A percentile compares a stretch with the other conserved stretches of the same genome.
phyloP scores from a whole-genome alignment of 164 flowering plant genomes.

The Paratinospora sagittata region DNA sequence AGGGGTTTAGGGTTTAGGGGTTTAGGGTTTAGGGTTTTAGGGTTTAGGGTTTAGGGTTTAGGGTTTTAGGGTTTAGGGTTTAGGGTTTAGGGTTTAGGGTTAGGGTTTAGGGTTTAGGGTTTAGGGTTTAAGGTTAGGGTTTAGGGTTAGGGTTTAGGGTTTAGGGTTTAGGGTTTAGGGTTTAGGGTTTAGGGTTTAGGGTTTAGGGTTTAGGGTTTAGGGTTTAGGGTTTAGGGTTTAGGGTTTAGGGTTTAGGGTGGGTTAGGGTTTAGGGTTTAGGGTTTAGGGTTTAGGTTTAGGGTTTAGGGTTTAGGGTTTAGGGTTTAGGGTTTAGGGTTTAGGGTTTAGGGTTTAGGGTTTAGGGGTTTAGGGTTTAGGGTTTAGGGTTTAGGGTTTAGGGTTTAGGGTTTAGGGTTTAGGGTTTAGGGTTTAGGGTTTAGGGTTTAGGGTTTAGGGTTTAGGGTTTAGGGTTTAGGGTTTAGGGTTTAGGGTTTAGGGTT shows the following conservation, averaged over 20 bases:
- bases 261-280: constrained; percentile 13
- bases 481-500: constrained; percentile 12
- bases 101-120: too few relatives aligned
- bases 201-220: too few relatives aligned
- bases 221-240: constrained; percentile 10
- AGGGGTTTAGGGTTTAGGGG: too few relatives aligned
- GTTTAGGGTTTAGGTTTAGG: constrained; percentile 17
- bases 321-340: constrained; percentile 14
- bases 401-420: neutral
- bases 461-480: constrained; percentile 16
- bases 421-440: constrained; percentile 1
- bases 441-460: neutral
- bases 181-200: too few relatives aligned
- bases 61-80: too few relatives aligned
- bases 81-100: too few relatives aligned
- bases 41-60: too few relatives aligned
- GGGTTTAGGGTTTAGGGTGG: constrained; percentile 7
- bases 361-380: constrained; percentile 2
- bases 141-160: too few relatives aligned
- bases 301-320: constrained; percentile 17
- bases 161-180: too few relatives aligned
- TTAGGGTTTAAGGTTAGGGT: too few relatives aligned
- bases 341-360: constrained; percentile 18
- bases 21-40: too few relatives aligned
- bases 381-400: neutral